Percentiles rank a stretch among this genome's conserved stretches.
Conservation (phyloP, 2,329 filamentous ascomycete genomes). For the Monilinia fructigena region DNA sequence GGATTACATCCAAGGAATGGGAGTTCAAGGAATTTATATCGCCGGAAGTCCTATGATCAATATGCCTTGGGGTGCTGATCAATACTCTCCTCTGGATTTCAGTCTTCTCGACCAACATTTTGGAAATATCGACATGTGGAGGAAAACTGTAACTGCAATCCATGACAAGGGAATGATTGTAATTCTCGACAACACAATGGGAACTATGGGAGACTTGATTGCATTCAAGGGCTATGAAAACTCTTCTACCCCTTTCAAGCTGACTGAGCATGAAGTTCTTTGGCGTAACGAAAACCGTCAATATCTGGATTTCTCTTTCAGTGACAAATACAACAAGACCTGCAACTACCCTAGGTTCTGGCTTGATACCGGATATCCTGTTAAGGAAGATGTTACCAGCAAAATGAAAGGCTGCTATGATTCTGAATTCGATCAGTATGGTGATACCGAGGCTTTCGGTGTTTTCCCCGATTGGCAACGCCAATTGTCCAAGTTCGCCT, state of each 20-base stretch:
- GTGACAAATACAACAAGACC: slow-evolving; percentile 53
- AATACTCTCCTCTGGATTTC: slow-evolving; percentile 59
- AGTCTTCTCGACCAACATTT: slow-evolving; percentile 63
- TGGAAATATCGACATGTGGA: slow-evolving; percentile 58
- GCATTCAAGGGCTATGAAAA: slow-evolving; percentile 62
- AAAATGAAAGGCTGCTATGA: slow-evolving; percentile 56
- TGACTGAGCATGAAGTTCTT: slow-evolving; percentile 53
- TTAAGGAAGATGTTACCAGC: slow-evolving; percentile 46
- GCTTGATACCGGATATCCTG: slow-evolving; percentile 50
- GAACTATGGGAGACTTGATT: slow-evolving; percentile 63
- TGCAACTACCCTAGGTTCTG: slow-evolving; percentile 62
- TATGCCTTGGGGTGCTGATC: slow-evolving; percentile 61
- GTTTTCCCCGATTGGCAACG: slow-evolving; percentile 62
- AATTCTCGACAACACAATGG: slow-evolving; percentile 59
- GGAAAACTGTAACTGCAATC: slow-evolving; percentile 57
- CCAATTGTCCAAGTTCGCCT: slow-evolving; percentile 64
- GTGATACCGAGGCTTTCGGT: slow-evolving; percentile 61
- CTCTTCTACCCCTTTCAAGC: slow-evolving; percentile 53
- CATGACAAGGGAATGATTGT: slow-evolving; percentile 64
- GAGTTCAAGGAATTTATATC: slow-evolving; percentile 55
- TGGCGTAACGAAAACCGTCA: slow-evolving; percentile 53
- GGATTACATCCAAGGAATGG: slow-evolving; percentile 65
- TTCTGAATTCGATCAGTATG: slow-evolving; percentile 57
- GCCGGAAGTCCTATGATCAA: slow-evolving; percentile 65
- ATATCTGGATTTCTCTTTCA: slow-evolving; percentile 59